Base-by-base conservation (phyloP, 768 basidiomycete genomes). In the Tricholoma sp. region DNA sequence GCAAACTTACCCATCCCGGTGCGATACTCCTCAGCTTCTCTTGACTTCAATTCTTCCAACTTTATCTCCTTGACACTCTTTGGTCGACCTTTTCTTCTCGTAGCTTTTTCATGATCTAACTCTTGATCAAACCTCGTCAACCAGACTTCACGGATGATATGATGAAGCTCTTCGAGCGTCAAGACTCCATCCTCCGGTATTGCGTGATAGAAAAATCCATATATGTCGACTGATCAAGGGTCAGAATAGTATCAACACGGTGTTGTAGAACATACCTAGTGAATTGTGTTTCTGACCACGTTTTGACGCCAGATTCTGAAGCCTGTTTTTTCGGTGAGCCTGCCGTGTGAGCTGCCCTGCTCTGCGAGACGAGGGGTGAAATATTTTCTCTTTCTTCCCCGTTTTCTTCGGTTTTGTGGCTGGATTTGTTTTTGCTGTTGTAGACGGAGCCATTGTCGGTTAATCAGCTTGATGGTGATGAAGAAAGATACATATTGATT, bases 361-460 rank as follows among this genome's bases (percentile, higher is more conserved):
- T 72, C 93, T 94, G 59, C 91, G 79, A 19, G 91, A 94, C 49
- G 86, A 77, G 4, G 91, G 91, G 67, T 94, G 91, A 60, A 86
- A 88, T 9, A 92, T 63, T 64, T 93, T 93, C 66, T 90, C 89
- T 71, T 84, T 89, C 69, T 84, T 89, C 31, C 62, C 57, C 16
- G 24, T 14, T 47, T 47, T 24, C 24, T 47, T 47, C 21, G 19
- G 8, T 45, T 45, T 21, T 43, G 64, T 63, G 24, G 39, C 64
- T 57, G 56, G 34, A 9, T 65, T 56, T 18, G 69, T 55, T 61
- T 78, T 75, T 37, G 71, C 66, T 56, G 77, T 65, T 59, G 69
- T 67, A 58, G 78, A 66, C 24, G 78, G 74, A 7, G 76, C 70
- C 76, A 79, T 78, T 10, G 57, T 56, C 45, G 24, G 24, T 27